phyloP scores from a whole-genome alignment of 106 monocot species.

The Dactylorhiza incarnata region DNA sequence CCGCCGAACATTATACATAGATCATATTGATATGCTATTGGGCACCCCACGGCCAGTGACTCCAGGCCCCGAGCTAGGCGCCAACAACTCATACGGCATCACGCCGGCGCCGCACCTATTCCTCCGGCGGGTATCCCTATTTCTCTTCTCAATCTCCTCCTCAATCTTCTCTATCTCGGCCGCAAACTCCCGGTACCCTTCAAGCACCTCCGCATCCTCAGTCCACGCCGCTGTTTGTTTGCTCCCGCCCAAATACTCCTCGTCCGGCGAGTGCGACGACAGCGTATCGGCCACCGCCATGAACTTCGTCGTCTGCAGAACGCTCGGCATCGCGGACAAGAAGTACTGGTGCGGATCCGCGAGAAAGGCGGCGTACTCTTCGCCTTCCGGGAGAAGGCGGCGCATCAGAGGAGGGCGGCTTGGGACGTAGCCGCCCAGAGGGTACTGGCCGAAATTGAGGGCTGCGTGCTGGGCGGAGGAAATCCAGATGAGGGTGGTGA shows the following conservation, averaged over 20 bases:
- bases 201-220: conserved; percentile 20
- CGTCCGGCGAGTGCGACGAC: conserved; percentile 92
- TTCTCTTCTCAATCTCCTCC: conserved; percentile 58
- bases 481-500: conserved; percentile 81
- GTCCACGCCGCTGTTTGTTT: conserved; percentile 22
- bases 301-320: conserved; percentile 74
- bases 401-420: conserved; percentile 73
- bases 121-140: conserved; percentile 32
- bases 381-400: conserved; percentile 52
- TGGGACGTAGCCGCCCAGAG: conserved; percentile 84
- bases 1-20: background rate
- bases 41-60: conserved; percentile 85
- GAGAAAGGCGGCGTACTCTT: conserved; percentile 30
- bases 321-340: conserved; percentile 56
- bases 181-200: conserved; percentile 42
- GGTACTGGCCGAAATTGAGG: conserved; percentile 97
- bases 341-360: conserved; percentile 67
- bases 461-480: conserved; percentile 89
- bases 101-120: conserved; percentile 88
- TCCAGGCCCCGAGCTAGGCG: conserved; percentile 60
- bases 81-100: conserved; percentile 65
- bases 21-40: conserved; percentile 77
- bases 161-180: conserved; percentile 45
- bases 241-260: conserved; percentile 78
- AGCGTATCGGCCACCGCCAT: conserved; percentile 93